Percentiles rank a stretch among this genome's conserved stretches.
phyloP scores from a whole-genome alignment of 306 rosid species.

The Erythrophleum fordii region DNA sequence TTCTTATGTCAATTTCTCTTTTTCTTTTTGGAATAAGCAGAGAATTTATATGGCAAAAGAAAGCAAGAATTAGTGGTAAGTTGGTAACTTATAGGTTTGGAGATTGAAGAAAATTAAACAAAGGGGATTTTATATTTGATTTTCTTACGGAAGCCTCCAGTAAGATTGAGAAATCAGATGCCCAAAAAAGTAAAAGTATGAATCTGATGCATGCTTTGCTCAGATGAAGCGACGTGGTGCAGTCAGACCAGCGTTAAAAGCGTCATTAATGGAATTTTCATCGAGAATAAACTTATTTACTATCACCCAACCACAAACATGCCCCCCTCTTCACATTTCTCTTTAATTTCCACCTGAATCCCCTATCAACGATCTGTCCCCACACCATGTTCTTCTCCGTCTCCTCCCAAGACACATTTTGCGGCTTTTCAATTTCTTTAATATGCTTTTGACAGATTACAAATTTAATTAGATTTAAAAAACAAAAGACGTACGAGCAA shows the following conservation, averaged over 20 bases:
- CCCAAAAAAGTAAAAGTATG: conserved; percentile 4
- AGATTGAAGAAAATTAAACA: no score
- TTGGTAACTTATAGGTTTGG: no score
- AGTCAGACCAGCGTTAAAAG: conserved; percentile 24
- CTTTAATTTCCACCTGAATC: not conserved
- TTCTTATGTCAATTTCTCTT: no score
- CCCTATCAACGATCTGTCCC: conserved; percentile 31
- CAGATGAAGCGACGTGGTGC: conserved; percentile 48
- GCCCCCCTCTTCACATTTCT: not conserved
- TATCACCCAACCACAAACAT: not conserved
- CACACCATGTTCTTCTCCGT: not conserved
- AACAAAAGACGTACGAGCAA: not conserved
- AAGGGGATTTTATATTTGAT: not conserved
- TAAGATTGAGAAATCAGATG: not conserved
- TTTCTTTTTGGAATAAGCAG: no score
- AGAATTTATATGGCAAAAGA: no score
- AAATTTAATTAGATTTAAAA: not conserved
- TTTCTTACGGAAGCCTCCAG: not conserved
- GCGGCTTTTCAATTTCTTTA: not conserved
- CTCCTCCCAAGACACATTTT: not conserved
- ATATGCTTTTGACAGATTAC: not conserved
- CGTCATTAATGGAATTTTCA: conserved; percentile 11
- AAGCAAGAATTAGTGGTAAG: no score
- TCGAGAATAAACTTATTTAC: not conserved
- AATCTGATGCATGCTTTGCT: not conserved